Evolutionary conservation across 331 rosid genomes (phyloP).

Genomic region (Phaseolus coccineus): DNA sequence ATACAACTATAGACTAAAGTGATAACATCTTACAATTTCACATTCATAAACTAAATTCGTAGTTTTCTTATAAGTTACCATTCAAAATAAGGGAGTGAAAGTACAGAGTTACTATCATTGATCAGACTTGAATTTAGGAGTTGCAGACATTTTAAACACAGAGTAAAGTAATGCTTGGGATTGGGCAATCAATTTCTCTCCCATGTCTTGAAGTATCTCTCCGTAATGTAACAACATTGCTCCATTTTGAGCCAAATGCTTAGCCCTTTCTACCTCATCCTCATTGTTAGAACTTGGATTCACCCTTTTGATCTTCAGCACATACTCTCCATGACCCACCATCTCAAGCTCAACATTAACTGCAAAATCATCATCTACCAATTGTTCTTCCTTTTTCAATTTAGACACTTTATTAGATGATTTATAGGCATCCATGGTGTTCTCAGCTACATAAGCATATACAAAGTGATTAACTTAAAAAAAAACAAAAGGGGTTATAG

Average conservation of each 20-base stretch:
- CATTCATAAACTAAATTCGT: no score
- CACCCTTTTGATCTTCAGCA: not conserved
- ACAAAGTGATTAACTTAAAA: not conserved
- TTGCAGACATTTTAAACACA: not conserved
- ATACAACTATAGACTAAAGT: no score
- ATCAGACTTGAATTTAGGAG: constrained; percentile 2
- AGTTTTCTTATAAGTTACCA: not conserved
- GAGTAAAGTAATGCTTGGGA: not conserved
- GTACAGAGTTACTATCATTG: not conserved
- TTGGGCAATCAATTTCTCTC: not conserved
- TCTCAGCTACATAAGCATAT: not conserved
- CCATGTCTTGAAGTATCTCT: constrained; percentile 11
- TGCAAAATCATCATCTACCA: not conserved
- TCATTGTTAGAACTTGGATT: not conserved
- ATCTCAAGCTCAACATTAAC: constrained; percentile 6
- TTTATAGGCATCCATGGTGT: not conserved
- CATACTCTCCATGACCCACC: not conserved
- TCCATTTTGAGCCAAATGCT: constrained; percentile 28
- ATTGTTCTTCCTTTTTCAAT: not conserved
- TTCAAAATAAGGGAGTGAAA: not conserved
- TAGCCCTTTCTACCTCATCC: not conserved
- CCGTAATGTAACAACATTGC: constrained; percentile 2
- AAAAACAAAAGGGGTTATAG: no score
- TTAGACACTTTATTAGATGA: not conserved
- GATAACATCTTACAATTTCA: no score